Conservation (phyloP, 345 rosid genomes). For the Salix arbutifolia region DNA sequence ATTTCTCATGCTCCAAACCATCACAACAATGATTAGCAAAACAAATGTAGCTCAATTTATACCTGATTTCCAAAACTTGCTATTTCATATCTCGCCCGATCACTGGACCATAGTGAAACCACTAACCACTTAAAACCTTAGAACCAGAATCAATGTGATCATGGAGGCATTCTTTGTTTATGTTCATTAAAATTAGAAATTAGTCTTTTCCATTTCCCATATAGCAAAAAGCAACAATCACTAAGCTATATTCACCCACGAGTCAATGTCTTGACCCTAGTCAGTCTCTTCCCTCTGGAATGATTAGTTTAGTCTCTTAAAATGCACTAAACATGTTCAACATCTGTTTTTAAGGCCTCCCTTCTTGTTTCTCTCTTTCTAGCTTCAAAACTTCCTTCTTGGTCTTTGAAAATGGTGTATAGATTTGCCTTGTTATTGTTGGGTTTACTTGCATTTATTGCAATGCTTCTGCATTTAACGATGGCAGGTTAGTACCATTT, state of each 20-base stretch:
- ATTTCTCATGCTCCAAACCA: neutral
- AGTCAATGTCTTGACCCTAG: neutral
- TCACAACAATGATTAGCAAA: neutral
- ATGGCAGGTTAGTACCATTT: slow-evolving; percentile 45
- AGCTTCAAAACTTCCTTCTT: slow-evolving; percentile 5
- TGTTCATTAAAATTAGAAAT: no score
- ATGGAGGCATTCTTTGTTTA: no score
- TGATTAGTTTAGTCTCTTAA: no score
- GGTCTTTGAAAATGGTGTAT: slow-evolving; percentile 27
- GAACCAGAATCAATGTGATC: neutral
- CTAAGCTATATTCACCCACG: neutral
- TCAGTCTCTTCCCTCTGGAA: no score
- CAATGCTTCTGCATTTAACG: slow-evolving; percentile 41
- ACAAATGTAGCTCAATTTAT: neutral
- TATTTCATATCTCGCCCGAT: neutral
- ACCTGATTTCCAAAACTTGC: neutral
- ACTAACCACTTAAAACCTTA: neutral
- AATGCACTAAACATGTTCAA: no score
- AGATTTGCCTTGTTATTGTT: slow-evolving; percentile 27
- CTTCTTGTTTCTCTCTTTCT: neutral
- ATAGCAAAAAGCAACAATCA: slow-evolving; percentile 13
- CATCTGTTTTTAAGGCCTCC: neutral
- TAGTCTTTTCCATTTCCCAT: slow-evolving; percentile 7
- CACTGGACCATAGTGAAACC: neutral
- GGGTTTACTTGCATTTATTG: slow-evolving; percentile 42